These are phyloP conservation scores for Penicillium coprophilum DNA, from an alignment of 495 filamentous ascomycete species.

Conservation along the genomic window DNA sequence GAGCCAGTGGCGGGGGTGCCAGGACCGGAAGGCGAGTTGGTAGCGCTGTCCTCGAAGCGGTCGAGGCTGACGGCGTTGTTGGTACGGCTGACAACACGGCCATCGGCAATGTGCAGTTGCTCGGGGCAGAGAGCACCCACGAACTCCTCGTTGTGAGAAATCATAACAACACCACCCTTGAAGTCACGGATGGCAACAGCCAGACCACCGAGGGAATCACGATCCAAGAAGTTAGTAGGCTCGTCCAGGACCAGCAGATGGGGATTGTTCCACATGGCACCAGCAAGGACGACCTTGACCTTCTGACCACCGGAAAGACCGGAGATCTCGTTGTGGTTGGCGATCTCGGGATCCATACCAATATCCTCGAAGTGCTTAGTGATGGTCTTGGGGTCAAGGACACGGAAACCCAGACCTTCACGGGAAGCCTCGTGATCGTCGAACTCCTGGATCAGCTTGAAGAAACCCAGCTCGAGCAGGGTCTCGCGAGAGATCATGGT, in stretches of 20 bases:
- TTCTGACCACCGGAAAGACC: conserved; percentile 98
- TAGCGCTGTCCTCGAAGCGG: conserved; percentile 81
- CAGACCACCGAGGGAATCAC: conserved; percentile 92
- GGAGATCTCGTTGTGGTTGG: conserved; percentile 97
- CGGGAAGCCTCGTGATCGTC: conserved; percentile 97
- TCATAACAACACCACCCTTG: conserved; percentile 97
- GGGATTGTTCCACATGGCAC: conserved; percentile 98
- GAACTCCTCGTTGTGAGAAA: conserved; percentile 99
- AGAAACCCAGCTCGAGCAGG: conserved; percentile 77
- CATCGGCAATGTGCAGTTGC: conserved; percentile 90
- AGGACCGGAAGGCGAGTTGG: conserved; percentile 55
- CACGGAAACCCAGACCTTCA: conserved; percentile 93
- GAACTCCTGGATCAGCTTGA: conserved; percentile 94
- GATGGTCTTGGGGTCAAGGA: conserved; percentile 89
- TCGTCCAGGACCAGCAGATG: conserved; percentile 97
- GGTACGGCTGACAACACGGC: conserved; percentile 80
- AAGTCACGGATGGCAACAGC: conserved; percentile 96
- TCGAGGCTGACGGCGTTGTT: conserved; percentile 67
- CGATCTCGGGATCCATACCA: conserved; percentile 94
- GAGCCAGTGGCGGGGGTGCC: conserved; percentile 54
- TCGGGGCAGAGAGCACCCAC: conserved; percentile 91
- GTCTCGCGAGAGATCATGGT: conserved; percentile 91
- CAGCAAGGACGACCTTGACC: conserved; percentile 98
- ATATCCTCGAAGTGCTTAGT: conserved; percentile 97
- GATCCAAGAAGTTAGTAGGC: conserved; percentile 98